Conservation (phyloP, 129 eudicot species). For the Glebionis coronaria region DNA sequence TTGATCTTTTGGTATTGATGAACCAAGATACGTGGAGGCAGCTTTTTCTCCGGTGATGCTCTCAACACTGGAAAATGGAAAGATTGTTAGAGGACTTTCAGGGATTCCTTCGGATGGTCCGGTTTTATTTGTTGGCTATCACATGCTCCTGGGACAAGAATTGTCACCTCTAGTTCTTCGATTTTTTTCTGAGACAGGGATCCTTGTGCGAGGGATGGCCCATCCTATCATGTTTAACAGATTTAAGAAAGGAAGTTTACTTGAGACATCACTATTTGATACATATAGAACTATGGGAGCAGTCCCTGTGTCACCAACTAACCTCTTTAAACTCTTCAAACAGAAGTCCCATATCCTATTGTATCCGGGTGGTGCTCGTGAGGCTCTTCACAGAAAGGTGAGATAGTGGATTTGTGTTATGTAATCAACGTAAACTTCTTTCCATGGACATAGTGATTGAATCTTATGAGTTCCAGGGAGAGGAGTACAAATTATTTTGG, state of each 20-base stretch:
- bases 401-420: not conserved
- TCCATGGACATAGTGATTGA: not conserved
- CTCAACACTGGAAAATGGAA: slow-evolving; percentile 67
- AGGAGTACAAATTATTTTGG: slow-evolving; percentile 86
- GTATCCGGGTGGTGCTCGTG: slow-evolving; percentile 93
- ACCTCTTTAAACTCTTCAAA: slow-evolving; percentile 61
- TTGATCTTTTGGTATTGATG: no score
- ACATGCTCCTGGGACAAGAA: slow-evolving; percentile 82
- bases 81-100: slow-evolving; percentile 63
- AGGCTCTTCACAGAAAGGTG: slow-evolving; percentile 95
- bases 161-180: slow-evolving; percentile 48
- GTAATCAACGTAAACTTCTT: not conserved
- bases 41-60: slow-evolving; percentile 72
- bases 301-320: slow-evolving; percentile 82
- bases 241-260: slow-evolving; percentile 47
- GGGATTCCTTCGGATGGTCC: slow-evolving; percentile 92
- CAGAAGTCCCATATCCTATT: slow-evolving; percentile 64
- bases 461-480: slow-evolving; percentile 52
- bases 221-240: slow-evolving; percentile 69
- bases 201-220: slow-evolving; percentile 69
- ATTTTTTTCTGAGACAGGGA: slow-evolving; percentile 48
- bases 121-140: slow-evolving; percentile 76
- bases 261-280: slow-evolving; percentile 53
- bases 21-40: slow-evolving; percentile 50
- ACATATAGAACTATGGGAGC: slow-evolving; percentile 66